Conservation (phyloP, 139 green algal species). For the Chlorella vulgaris region DNA sequence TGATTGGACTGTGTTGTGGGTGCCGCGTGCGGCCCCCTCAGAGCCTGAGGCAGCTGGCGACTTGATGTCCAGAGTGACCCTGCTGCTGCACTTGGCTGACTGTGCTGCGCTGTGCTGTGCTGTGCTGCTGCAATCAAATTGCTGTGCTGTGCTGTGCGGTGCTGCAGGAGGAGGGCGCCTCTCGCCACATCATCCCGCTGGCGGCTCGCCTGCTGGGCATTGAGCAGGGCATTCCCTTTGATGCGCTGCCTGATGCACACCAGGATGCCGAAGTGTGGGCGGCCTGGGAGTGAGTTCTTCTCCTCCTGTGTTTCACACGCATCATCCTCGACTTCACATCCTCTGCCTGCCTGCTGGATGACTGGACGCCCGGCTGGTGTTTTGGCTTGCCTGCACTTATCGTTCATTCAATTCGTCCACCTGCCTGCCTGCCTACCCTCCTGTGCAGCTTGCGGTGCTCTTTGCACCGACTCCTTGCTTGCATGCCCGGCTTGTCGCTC, state of each 20-base stretch:
- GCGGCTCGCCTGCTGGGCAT: constrained; percentile 27
- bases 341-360: neutral
- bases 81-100: too few relatives aligned
- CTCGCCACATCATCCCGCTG: neutral
- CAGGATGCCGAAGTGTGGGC: neutral
- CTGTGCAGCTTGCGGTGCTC: too few relatives aligned
- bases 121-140: neutral
- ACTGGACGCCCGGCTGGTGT: neutral
- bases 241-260: neutral
- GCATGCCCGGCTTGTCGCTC: too few relatives aligned
- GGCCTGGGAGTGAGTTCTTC: constrained; percentile 40
- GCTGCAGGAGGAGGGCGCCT: neutral
- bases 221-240: constrained; percentile 25
- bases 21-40: too few relatives aligned
- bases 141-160: too few relatives aligned
- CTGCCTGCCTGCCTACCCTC: neutral
- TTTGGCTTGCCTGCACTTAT: neutral
- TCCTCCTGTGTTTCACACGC: neutral
- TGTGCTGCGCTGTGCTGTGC: too few relatives aligned
- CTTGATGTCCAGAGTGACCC: too few relatives aligned
- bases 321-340: too few relatives aligned
- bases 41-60: too few relatives aligned
- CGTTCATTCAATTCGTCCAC: neutral
- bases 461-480: neutral
- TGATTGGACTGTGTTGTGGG: too few relatives aligned